A percentile compares a stretch with the other conserved stretches of the same genome.
These are phyloP conservation scores for Guyanaporus albipodus DNA, from an alignment of 768 basidiomycete species.

Conservation along the genomic window DNA sequence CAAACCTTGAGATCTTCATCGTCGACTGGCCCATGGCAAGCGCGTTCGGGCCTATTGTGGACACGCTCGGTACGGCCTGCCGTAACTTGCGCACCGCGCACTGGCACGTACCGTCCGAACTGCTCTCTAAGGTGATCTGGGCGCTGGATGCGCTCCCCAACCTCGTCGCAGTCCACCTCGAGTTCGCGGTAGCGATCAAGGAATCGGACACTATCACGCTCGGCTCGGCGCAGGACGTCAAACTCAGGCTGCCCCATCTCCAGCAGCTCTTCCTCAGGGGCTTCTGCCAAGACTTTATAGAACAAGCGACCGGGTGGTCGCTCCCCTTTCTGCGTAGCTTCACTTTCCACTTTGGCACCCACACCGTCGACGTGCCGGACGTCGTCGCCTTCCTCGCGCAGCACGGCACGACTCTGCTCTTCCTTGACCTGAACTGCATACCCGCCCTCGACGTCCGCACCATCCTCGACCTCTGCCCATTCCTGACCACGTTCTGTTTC, in stretches of 20 bases:
- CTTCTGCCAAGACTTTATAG: constrained; percentile 59
- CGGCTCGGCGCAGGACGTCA: constrained; percentile 58
- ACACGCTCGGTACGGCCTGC: constrained; percentile 54
- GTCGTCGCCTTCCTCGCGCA: constrained; percentile 51
- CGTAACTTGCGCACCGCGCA: constrained; percentile 56
- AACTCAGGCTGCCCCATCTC: constrained; percentile 49
- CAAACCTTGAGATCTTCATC: constrained; percentile 71
- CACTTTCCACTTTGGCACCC: constrained; percentile 46
- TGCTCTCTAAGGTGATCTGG: constrained; percentile 67
- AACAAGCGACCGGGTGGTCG: constrained; percentile 64
- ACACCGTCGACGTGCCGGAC: constrained; percentile 50
- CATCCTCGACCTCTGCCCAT: constrained; percentile 62
- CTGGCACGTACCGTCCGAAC: constrained; percentile 52
- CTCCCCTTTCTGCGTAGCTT: constrained; percentile 58
- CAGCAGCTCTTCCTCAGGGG: constrained; percentile 63
- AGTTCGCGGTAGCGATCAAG: constrained; percentile 34
- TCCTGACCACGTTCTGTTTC: constrained; percentile 61
- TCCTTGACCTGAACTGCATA: constrained; percentile 63
- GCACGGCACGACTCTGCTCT: constrained; percentile 56
- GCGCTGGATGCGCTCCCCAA: constrained; percentile 58
- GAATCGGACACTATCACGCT: constrained; percentile 48
- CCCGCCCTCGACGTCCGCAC: constrained; percentile 52
- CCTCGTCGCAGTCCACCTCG: constrained; percentile 54
- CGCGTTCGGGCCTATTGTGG: constrained; percentile 60
- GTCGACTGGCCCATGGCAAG: constrained; percentile 59